Evolutionary conservation across 2,329 filamentous ascomycete genomes (phyloP), one percentile per base, ranked within the genome.

Genomic region (Byssothecium circinans): DNA sequence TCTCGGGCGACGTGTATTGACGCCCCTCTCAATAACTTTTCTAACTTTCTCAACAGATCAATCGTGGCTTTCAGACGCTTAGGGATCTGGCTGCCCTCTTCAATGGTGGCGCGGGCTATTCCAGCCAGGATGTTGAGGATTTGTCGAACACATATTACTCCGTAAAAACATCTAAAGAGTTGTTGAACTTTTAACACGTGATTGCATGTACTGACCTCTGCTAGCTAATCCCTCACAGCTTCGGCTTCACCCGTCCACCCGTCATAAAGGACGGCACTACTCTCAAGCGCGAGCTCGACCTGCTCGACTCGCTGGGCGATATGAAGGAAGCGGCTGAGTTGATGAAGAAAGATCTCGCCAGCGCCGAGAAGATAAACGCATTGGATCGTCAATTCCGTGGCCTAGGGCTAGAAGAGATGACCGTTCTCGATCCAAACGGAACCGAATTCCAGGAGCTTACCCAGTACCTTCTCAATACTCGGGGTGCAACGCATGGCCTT

Each of bases 271-370:
- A 73, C 32, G 64, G 80, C 17, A 56, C 57, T 1, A 70, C 79
- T 55, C 79, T 95, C 58, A 90, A 91, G 73, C 80, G 74, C 58
- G 90, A 95, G 71, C 81, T 92, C 57, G 86, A 89, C 36, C 78
- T 95, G 56, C 80, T 95, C 1, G 89, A 95, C 61, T 88, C 84
- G 51, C 74, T 95, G 65, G 86, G 84, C 2, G 89, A 94, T 61
- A 92, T 95, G 88, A 91, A 91, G 70, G 86, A 89, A 50, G 85
- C 89, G 1, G 82, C 84, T 18, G 80, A 85, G 20, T 87, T 95
- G 62, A 86, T 95, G 80, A 91, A 89, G 70, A 74, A 74, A n/a
- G 74, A 73, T 32, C 72, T 80, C 22, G 73, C 73, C 8, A 75
- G 78, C 8, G 68, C 73, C 4, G 69, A 73, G 47, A 72, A 74